phyloP scores from a whole-genome alignment of 2,329 filamentous ascomycete species.

The Pseudocercospora vitis region DNA sequence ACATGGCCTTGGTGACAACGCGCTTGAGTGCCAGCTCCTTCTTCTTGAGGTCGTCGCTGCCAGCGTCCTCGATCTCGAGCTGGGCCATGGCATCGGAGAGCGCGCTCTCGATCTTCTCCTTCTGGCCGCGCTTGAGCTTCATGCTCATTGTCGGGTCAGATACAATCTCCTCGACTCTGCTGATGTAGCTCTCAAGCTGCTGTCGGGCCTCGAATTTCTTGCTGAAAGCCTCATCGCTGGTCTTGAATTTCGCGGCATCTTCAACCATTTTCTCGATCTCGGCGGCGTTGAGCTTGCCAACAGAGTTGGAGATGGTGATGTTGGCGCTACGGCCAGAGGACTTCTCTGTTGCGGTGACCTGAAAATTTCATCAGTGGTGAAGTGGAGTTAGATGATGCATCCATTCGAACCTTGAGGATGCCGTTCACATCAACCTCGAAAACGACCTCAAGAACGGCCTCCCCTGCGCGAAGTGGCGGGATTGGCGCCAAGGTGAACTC shows the following conservation, averaged over 20 bases:
- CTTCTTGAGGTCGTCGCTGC: slow-evolving; percentile 97
- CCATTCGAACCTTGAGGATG: slow-evolving; percentile 82
- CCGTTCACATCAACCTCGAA: slow-evolving; percentile 99
- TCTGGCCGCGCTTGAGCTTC: slow-evolving; percentile 98
- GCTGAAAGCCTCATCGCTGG: slow-evolving; percentile 95
- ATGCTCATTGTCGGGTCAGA: slow-evolving; percentile 93
- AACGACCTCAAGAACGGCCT: slow-evolving; percentile 94
- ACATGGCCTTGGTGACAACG: slow-evolving; percentile 80
- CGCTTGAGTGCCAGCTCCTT: slow-evolving; percentile 98
- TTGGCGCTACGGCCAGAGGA: slow-evolving; percentile 96
- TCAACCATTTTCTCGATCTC: slow-evolving; percentile 99
- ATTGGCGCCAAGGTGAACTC: not conserved
- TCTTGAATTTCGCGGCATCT: slow-evolving; percentile 98
- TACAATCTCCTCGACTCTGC: slow-evolving; percentile 97
- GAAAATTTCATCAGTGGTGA: slow-evolving; percentile 53
- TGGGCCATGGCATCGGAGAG: slow-evolving; percentile 97
- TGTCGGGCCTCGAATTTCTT: slow-evolving; percentile 99
- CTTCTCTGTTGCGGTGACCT: slow-evolving; percentile 99
- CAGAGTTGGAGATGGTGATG: slow-evolving; percentile 99
- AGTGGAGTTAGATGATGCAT: slow-evolving; percentile 53
- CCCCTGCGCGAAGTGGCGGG: slow-evolving; percentile 58
- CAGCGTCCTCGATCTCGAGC: slow-evolving; percentile 91
- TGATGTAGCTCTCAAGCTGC: slow-evolving; percentile 98
- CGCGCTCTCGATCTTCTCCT: slow-evolving; percentile 98
- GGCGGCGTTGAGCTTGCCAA: slow-evolving; percentile 89